Evolutionary conservation across 1,284 basidiomycete genomes (phyloP).

Genomic region (Sanghuangporus baumii): DNA sequence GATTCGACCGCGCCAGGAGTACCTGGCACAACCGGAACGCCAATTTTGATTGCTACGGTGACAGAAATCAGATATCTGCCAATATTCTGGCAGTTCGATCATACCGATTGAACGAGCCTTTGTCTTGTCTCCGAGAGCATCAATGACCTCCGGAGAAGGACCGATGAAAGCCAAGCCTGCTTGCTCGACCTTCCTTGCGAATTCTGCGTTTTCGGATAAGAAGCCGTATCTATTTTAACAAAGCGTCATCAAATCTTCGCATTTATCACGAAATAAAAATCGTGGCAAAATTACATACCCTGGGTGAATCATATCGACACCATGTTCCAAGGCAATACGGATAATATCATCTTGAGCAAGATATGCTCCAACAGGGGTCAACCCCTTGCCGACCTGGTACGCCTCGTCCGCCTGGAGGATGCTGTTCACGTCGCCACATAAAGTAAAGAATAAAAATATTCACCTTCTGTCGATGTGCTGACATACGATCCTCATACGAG

Average conservation of each 20-base stretch:
- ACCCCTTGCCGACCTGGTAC: slow-evolving; percentile 94
- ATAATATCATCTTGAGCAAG: slow-evolving; percentile 98
- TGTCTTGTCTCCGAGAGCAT: slow-evolving; percentile 97
- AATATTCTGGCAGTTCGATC: slow-evolving; percentile 15
- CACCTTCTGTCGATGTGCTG: slow-evolving; percentile 96
- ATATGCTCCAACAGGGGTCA: slow-evolving; percentile 95
- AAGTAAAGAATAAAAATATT: slow-evolving; percentile 12
- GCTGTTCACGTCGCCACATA: neutral
- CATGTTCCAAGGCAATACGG: slow-evolving; percentile 89
- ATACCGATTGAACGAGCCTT: slow-evolving; percentile 87
- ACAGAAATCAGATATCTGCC: neutral
- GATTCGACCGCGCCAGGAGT: slow-evolving; percentile 89
- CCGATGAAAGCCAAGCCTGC: slow-evolving; percentile 98
- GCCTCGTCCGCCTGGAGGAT: slow-evolving; percentile 86
- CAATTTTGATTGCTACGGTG: slow-evolving; percentile 71
- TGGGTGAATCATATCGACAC: slow-evolving; percentile 99
- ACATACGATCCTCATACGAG: slow-evolving; percentile 94
- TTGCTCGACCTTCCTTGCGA: slow-evolving; percentile 94
- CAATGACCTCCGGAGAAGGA: slow-evolving; percentile 94
- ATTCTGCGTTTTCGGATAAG: slow-evolving; percentile 94
- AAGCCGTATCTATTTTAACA: slow-evolving; percentile 78
- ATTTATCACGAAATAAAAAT: neutral
- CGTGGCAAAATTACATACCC: slow-evolving; percentile 49
- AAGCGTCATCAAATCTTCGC: slow-evolving; percentile 1
- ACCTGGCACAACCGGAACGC: slow-evolving; percentile 96